phyloP scores from a whole-genome alignment of 2,329 filamentous ascomycete species.

The Arachnopeziza araneosa region DNA sequence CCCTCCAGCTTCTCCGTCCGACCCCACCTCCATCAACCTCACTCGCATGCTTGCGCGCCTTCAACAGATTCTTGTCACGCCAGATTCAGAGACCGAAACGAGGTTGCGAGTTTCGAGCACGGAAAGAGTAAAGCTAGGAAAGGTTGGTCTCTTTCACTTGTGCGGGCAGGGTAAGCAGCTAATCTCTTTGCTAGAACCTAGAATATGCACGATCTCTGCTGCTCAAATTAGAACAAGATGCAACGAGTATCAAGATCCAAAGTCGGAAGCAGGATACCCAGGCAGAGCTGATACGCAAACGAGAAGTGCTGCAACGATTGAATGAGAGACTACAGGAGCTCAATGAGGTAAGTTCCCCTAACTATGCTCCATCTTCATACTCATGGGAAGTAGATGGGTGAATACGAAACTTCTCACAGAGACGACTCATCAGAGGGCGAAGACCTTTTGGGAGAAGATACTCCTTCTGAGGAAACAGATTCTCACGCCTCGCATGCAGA shows the following conservation, averaged over 20 bases:
- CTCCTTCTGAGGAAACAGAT: constrained; percentile 38
- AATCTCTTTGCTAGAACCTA: constrained; percentile 50
- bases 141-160: constrained; percentile 34
- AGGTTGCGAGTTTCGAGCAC: constrained; percentile 56
- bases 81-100: constrained; percentile 52
- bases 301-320: constrained; percentile 60
- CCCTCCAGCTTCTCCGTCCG: constrained; percentile 5
- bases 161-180: background rate
- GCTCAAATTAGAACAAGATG: constrained; percentile 65
- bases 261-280: constrained; percentile 56
- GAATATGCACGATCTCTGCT: constrained; percentile 65
- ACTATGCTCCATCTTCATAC: background rate
- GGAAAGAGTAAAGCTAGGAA: constrained; percentile 55
- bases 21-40: constrained; percentile 40
- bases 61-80: constrained; percentile 58
- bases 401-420: constrained; percentile 18
- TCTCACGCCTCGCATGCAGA: constrained; percentile 14
- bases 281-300: constrained; percentile 57
- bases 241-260: constrained; percentile 51
- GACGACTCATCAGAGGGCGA: constrained; percentile 44
- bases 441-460: constrained; percentile 50
- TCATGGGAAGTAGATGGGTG: constrained; percentile 13
- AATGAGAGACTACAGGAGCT: constrained; percentile 63
- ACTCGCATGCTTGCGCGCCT: constrained; percentile 60
- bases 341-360: constrained; percentile 45